Conservation (phyloP, 179 eudicot species). For the Beta lomatogona region DNA sequence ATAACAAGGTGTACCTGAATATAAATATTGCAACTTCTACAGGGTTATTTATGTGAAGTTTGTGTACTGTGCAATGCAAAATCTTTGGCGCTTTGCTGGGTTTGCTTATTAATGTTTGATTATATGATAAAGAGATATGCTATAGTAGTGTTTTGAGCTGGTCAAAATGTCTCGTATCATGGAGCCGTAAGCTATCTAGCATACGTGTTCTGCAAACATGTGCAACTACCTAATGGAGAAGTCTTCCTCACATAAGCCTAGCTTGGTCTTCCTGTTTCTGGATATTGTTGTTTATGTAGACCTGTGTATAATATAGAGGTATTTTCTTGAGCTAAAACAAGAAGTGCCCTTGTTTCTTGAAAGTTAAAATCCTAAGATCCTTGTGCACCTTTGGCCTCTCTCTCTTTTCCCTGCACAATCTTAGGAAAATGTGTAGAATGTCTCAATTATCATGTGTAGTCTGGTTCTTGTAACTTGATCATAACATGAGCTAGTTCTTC, state of each 20-base stretch:
- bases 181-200: neutral
- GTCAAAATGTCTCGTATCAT: neutral
- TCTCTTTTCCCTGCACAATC: neutral
- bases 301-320: too few relatives aligned
- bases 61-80: neutral
- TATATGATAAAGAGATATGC: neutral
- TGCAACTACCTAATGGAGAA: neutral
- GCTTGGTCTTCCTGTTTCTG: neutral
- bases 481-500: neutral
- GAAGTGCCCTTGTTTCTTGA: too few relatives aligned
- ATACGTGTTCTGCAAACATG: neutral
- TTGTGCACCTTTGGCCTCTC: too few relatives aligned
- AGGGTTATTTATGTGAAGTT: too few relatives aligned
- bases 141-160: neutral
- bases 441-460: neutral
- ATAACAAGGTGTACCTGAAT: neutral
- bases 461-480: neutral
- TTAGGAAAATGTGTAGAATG: constrained; percentile 4
- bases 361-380: too few relatives aligned
- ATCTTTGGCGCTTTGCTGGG: neutral
- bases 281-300: too few relatives aligned
- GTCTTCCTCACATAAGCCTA: neutral
- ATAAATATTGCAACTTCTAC: neutral
- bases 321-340: too few relatives aligned
- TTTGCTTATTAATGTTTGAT: neutral